phyloP scores from a whole-genome alignment of 148 eudicot genomes.

The Vaccinium macrocarpon region DNA sequence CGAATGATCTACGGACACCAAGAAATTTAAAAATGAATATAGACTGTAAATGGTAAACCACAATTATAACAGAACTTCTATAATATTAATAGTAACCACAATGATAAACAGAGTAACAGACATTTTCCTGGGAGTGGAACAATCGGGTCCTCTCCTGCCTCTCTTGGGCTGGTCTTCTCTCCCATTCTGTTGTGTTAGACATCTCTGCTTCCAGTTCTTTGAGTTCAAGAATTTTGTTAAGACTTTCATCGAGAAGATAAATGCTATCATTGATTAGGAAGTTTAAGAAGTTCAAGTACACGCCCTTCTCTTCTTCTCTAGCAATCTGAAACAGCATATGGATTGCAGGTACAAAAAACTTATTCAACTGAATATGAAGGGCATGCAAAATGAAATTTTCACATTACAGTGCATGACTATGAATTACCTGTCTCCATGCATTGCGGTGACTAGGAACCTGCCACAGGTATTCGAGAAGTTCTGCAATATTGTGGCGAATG shows the following conservation, averaged over 20 bases:
- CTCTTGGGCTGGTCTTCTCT: conserved; percentile 86
- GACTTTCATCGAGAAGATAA: conserved; percentile 93
- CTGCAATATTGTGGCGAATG: conserved; percentile 96
- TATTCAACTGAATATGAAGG: conserved; percentile 14
- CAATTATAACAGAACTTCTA: background rate
- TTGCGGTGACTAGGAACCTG: conserved; percentile 97
- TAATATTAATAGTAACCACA: conserved; percentile 8
- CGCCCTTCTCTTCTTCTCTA: conserved; percentile 95
- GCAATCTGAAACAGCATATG: conserved; percentile 60
- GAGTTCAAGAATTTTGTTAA: conserved; percentile 92
- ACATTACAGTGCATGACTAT: conserved; percentile 9
- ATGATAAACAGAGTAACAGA: conserved; percentile 24
- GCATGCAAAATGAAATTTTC: background rate
- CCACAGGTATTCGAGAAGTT: conserved; percentile 95
- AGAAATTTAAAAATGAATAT: conserved; percentile 7
- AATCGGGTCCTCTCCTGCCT: conserved; percentile 96
- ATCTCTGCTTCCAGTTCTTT: conserved; percentile 97
- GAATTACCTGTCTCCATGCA: conserved; percentile 80
- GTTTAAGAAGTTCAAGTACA: conserved; percentile 91
- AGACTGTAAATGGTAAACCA: background rate
- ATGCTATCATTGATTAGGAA: conserved; percentile 93
- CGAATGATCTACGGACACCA: conserved; percentile 65
- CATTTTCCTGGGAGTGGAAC: conserved; percentile 94
- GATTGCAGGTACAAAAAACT: conserved; percentile 12
- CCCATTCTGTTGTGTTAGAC: conserved; percentile 96